Evolutionary conservation across 2,329 filamentous ascomycete genomes (phyloP).

Genomic region (Triangularia verruculosa): DNA sequence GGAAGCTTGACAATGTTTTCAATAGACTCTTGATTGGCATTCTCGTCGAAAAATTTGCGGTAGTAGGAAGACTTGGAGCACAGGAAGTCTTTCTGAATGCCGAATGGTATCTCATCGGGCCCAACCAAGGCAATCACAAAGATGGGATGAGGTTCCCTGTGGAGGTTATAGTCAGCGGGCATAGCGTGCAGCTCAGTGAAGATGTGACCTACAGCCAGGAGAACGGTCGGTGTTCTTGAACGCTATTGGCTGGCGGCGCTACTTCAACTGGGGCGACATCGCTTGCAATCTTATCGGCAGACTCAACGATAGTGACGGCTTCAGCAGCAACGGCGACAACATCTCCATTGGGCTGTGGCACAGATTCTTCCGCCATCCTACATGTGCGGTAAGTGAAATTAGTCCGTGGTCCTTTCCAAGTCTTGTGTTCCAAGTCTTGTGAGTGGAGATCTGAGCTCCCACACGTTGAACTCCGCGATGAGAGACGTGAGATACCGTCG

Average conservation of each 20-base stretch:
- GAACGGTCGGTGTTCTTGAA: slow-evolving; percentile 22
- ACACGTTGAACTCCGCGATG: background rate
- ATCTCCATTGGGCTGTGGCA: background rate
- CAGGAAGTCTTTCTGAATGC: slow-evolving; percentile 58
- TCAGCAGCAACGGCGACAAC: background rate
- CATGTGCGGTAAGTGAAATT: background rate
- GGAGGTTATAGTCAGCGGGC: slow-evolving; percentile 7
- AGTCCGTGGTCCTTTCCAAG: background rate
- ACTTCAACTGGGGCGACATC: background rate
- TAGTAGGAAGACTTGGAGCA: slow-evolving; percentile 51
- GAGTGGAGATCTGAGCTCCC: background rate
- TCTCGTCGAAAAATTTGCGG: slow-evolving; percentile 42
- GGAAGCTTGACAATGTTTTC: slow-evolving; percentile 52
- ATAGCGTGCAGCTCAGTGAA: background rate
- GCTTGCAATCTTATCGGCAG: background rate
- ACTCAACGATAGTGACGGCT: background rate
- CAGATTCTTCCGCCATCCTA: slow-evolving; percentile 2
- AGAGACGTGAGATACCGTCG: background rate
- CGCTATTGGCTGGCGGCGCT: background rate
- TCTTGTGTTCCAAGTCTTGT: background rate
- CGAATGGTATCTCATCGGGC: slow-evolving; percentile 51
- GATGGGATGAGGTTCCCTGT: slow-evolving; percentile 52
- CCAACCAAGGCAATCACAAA: slow-evolving; percentile 57
- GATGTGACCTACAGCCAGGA: slow-evolving; percentile 32
- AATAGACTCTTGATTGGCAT: slow-evolving; percentile 37